Percentiles rank a stretch among this genome's conserved stretches.
phyloP scores from a whole-genome alignment of 768 basidiomycete species.

The Suillus decipiens region DNA sequence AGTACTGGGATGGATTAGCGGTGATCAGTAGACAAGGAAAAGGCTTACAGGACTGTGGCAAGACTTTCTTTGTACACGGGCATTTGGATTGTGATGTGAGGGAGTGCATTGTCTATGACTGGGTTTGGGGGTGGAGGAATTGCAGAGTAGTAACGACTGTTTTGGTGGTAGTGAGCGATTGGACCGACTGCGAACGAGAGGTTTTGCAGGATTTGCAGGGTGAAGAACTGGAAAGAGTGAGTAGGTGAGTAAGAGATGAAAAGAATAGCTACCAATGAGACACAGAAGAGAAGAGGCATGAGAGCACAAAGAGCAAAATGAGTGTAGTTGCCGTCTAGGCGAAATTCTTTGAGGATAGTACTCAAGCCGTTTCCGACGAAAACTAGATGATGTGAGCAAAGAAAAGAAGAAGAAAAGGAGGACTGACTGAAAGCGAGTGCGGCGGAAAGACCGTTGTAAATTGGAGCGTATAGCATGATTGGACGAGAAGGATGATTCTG shows the following conservation, averaged over 20 bases:
- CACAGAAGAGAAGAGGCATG: constrained; percentile 44
- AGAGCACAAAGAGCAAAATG: constrained; percentile 44
- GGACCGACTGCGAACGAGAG: constrained; percentile 48
- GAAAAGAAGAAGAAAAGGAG: not conserved
- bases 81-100: constrained; percentile 56
- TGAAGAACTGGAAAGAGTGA: constrained; percentile 37
- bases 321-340: constrained; percentile 46
- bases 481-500: constrained; percentile 19
- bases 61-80: constrained; percentile 60
- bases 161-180: constrained; percentile 50
- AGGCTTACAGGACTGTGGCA: constrained; percentile 50
- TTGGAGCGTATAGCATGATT: constrained; percentile 26
- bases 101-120: constrained; percentile 44
- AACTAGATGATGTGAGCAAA: constrained; percentile 37
- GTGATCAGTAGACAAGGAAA: constrained; percentile 1
- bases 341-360: constrained; percentile 55
- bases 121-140: constrained; percentile 43
- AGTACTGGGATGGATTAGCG: constrained; percentile 26
- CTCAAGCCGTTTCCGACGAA: constrained; percentile 68
- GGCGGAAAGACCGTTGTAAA: constrained; percentile 31
- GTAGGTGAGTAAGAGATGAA: not conserved
- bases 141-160: constrained; percentile 57
- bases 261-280: constrained; percentile 42
- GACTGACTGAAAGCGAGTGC: constrained; percentile 24
- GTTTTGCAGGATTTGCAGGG: constrained; percentile 42